These are phyloP conservation scores for Calocybe cyanea DNA, from an alignment of 768 basidiomycete species.

Conservation along the genomic window DNA sequence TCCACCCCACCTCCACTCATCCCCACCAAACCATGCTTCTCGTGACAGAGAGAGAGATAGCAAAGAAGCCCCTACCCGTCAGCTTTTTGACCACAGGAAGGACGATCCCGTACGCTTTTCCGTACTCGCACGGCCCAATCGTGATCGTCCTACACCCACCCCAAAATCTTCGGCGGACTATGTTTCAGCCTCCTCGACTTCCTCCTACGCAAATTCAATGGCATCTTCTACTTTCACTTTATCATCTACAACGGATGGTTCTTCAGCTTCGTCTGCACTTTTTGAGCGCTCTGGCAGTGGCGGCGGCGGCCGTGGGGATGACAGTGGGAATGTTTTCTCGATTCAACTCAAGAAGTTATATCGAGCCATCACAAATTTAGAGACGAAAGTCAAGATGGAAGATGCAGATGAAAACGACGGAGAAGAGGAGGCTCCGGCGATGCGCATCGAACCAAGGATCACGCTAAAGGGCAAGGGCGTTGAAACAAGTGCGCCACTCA, in stretches of 20 bases:
- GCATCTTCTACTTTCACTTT: constrained; percentile 69
- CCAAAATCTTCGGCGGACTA: constrained; percentile 66
- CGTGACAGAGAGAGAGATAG: constrained; percentile 24
- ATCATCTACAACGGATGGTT: constrained; percentile 74
- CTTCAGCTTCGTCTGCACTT: constrained; percentile 66
- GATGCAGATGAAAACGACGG: constrained; percentile 49
- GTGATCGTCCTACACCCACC: constrained; percentile 43
- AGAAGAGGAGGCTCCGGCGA: constrained; percentile 26
- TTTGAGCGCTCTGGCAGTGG: constrained; percentile 51
- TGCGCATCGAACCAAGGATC: constrained; percentile 35
- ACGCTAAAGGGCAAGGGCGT: constrained; percentile 39
- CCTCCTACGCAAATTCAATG: constrained; percentile 68
- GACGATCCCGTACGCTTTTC: constrained; percentile 90
- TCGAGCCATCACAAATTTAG: constrained; percentile 75
- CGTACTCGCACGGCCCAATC: constrained; percentile 50
- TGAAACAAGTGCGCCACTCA: constrained; percentile 14
- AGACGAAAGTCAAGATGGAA: constrained; percentile 66
- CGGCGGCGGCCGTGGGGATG: constrained; percentile 47
- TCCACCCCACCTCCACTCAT: constrained; percentile 29
- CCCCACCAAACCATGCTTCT: constrained; percentile 8
- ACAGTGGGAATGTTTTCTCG: constrained; percentile 62
- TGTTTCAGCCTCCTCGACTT: constrained; percentile 70
- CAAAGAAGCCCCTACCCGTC: constrained; percentile 35
- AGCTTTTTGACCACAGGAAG: constrained; percentile 85
- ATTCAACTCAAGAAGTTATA: constrained; percentile 79